A percentile compares a stretch with the other conserved stretches of the same genome.
These are phyloP conservation scores for Phytophthora syringae DNA, from an alignment of 352 stramenopile species.

Conservation along the genomic window DNA sequence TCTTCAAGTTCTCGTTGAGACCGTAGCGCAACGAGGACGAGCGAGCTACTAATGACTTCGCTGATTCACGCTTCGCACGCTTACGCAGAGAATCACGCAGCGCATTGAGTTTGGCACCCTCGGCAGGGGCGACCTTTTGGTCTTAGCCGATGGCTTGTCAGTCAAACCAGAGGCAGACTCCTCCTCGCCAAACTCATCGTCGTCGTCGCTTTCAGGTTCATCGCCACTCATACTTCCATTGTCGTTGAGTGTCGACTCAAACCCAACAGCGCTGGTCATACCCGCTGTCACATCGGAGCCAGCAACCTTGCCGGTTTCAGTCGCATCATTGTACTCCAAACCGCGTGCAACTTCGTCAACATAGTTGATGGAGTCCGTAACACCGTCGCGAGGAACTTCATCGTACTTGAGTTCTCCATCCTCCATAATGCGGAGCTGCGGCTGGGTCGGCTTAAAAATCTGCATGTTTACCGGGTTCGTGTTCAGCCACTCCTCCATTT, in stretches of 20 bases:
- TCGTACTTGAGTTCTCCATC: conserved; percentile 61
- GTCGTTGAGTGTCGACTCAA: conserved; percentile 62
- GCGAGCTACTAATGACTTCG: conserved; percentile 49
- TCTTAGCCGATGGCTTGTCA: conserved; percentile 15
- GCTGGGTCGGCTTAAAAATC: conserved; percentile 58
- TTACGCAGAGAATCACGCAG: conserved; percentile 66
- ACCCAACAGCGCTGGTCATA: conserved; percentile 58
- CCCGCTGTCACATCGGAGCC: conserved; percentile 30
- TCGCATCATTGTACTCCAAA: conserved; percentile 54
- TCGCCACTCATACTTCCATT: conserved; percentile 49
- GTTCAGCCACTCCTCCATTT: conserved; percentile 61
- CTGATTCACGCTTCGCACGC: conserved; percentile 32
- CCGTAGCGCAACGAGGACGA: conserved; percentile 56
- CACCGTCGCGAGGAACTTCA: conserved; percentile 59
- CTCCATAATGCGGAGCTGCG: conserved; percentile 59
- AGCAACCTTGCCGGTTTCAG: conserved; percentile 30
- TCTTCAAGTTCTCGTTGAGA: conserved; percentile 71
- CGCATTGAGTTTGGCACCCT: conserved; percentile 66
- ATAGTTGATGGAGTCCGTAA: conserved; percentile 66
- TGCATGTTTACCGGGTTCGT: conserved; percentile 66
- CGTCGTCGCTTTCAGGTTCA: conserved; percentile 57
- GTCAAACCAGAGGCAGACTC: conserved; percentile 12
- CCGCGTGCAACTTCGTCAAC: conserved; percentile 72
- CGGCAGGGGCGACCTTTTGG: conserved; percentile 37
- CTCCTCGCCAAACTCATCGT: conserved; percentile 34